phyloP scores from a whole-genome alignment of 1,284 basidiomycete species.

The Rhodotorula sp. region DNA sequence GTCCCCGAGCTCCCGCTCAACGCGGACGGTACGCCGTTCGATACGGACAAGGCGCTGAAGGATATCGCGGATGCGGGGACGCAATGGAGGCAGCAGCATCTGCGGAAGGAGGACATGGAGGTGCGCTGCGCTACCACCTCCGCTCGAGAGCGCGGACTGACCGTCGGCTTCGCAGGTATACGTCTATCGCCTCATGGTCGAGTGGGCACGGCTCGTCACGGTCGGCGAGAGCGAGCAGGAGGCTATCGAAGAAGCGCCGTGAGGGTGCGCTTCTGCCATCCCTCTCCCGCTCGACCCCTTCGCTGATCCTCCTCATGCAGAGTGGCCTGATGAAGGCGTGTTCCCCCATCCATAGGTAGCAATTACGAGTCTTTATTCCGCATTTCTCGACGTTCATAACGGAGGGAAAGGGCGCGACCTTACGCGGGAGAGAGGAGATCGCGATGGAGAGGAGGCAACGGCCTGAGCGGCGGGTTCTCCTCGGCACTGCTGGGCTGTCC shows the following conservation, averaged over 20 bases:
- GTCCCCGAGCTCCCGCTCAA: conserved; percentile 29
- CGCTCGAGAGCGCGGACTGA: background rate
- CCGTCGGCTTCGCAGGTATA: conserved; percentile 52
- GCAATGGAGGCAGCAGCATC: conserved; percentile 81
- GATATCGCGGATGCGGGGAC: conserved; percentile 84
- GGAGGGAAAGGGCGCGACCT: background rate
- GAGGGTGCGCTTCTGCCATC: background rate
- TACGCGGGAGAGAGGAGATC: background rate
- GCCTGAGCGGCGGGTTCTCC: no score
- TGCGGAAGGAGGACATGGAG: conserved; percentile 84
- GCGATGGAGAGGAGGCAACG: background rate
- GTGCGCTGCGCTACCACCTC: conserved; percentile 22
- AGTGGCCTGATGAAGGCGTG: no score
- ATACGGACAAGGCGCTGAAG: conserved; percentile 72
- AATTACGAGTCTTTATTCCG: background rate
- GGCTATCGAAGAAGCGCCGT: background rate
- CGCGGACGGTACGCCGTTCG: conserved; percentile 54
- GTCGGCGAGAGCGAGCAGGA: background rate
- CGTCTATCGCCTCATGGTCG: conserved; percentile 83
- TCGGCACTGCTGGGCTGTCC: no score
- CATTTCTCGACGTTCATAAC: background rate
- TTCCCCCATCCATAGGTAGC: no score
- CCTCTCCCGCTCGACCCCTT: background rate
- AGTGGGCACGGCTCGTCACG: conserved; percentile 80
- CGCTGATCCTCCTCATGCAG: background rate